Base-by-base conservation (phyloP, 1,139 yeast species). In the Saccharomycopsis phalli region DNA sequence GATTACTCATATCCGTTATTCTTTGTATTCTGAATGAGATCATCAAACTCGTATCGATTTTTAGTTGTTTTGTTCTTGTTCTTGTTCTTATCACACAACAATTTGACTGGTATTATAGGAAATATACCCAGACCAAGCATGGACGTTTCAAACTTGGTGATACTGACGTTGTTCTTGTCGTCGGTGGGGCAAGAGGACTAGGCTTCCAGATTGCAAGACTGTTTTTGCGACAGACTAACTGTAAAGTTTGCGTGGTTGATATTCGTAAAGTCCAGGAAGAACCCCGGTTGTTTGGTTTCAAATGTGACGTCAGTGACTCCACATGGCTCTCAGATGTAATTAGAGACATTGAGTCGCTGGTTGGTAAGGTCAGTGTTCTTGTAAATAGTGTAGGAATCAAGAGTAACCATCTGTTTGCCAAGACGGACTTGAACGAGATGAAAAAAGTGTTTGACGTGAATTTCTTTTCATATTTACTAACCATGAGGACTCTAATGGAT, bases 381-480 rank as follows among this genome's bases (percentile, higher is more conserved):
- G 21, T 45, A 17, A 45, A 45, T 28, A 37, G 35, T 32, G 48
- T 35, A 3, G 48, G 48, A 2, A 26, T 43, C 4, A 36, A 32
- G 7, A 42, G 36, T 25, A 28, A 17, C 25, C 26, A 26, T 5
- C 10, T 27, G 11, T 35, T 45, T 20, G 11, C 13, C 11, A 36
- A 36, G 2, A 16, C 34, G 10, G 8, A 25, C 8, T 16, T n/a
- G 13, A 4, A 4, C 2, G 82, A 76, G 52, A 61, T 76, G 43
- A 63, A 81, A 45, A 76, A 76, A 52, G 52, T 60, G 13, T 69
- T 77, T 47, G 81, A 76, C 43, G 51, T 61, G 1, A 59, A 62
- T 34, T 39, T 51, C 3, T 47, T 63, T 45, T 41, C 58, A 5
- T 40, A 36, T 27, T 16, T 39, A 4, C 8, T 18, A 4, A 22